These are phyloP conservation scores for Apiospora hydei DNA, from an alignment of 2,329 filamentous ascomycete species.

Conservation along the genomic window DNA sequence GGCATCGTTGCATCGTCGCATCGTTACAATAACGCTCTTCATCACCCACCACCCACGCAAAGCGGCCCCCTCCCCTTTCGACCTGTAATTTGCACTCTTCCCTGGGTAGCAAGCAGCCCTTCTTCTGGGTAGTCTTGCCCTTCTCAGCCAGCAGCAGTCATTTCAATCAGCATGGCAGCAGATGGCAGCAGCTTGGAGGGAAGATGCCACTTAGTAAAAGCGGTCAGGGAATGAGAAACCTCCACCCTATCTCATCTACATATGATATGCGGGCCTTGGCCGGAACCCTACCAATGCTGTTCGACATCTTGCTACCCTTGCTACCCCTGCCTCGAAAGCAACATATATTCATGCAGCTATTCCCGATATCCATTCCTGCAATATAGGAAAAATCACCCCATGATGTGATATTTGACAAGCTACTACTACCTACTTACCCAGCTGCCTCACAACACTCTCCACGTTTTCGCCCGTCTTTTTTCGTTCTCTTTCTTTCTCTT, in stretches of 20 bases:
- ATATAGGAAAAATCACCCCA: not conserved
- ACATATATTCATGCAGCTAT: not conserved
- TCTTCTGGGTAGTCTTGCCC: not conserved
- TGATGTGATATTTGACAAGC: not conserved
- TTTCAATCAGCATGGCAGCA: not conserved
- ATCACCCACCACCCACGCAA: not conserved
- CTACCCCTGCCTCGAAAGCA: not conserved
- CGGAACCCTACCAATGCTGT: not conserved
- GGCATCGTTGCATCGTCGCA: not conserved
- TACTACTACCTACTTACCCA: not conserved
- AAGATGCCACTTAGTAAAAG: not conserved
- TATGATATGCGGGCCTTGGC: constrained; percentile 8
- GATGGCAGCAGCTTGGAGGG: not conserved
- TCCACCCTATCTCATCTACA: constrained; percentile 10
- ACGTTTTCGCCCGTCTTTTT: not conserved
- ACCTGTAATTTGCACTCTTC: constrained; percentile 9
- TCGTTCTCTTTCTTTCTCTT: not conserved
- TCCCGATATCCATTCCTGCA: constrained; percentile 5
- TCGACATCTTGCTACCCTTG: not conserved
- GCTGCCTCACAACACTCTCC: not conserved
- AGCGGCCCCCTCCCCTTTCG: not conserved
- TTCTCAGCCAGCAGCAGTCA: not conserved
- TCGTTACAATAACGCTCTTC: constrained; percentile 4
- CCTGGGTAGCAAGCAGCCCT: not conserved
- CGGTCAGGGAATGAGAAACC: constrained; percentile 2